phyloP scores from a whole-genome alignment of 306 rosid genomes.

The Pyrus pyrifolia region DNA sequence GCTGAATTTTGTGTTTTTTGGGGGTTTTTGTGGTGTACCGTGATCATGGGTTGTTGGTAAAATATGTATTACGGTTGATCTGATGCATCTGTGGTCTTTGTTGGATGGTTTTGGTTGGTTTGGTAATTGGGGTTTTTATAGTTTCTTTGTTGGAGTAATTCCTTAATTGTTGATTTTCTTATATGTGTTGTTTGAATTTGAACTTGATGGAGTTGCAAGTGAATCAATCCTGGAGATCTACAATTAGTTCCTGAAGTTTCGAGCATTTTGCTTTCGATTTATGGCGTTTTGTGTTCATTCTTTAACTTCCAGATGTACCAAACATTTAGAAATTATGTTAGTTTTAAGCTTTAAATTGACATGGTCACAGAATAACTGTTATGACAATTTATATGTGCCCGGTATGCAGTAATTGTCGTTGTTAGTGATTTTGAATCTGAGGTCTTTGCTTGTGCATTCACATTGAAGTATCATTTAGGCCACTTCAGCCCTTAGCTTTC shows the following conservation, averaged over 20 bases:
- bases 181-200: constrained; percentile 17
- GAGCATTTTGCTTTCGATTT: constrained; percentile 20
- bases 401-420: constrained; percentile 2
- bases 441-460: constrained; percentile 1
- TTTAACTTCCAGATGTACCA: constrained; percentile 8
- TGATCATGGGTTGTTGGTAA: constrained; percentile 21
- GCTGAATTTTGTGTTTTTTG: constrained; percentile 28
- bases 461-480: constrained; percentile 3
- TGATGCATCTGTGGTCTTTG: constrained; percentile 36
- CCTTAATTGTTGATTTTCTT: constrained; percentile 4
- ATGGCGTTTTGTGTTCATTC: constrained; percentile 1
- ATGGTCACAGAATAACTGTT: constrained; percentile 3
- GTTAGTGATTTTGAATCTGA: constrained; percentile 6
- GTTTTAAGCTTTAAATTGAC: constrained; percentile 17
- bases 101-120: constrained; percentile 13
- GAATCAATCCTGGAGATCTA: constrained; percentile 40
- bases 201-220: constrained; percentile 8
- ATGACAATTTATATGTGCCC: background rate
- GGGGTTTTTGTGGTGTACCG: background rate
- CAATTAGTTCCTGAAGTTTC: constrained; percentile 15
- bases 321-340: constrained; percentile 10
- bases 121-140: constrained; percentile 2
- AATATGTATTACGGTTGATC: constrained; percentile 43
- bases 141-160: constrained; percentile 14
- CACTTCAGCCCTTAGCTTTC: constrained; percentile 2